Base-by-base conservation (phyloP, 176 grass and related monocot species). In the Microstegium vimineum region DNA sequence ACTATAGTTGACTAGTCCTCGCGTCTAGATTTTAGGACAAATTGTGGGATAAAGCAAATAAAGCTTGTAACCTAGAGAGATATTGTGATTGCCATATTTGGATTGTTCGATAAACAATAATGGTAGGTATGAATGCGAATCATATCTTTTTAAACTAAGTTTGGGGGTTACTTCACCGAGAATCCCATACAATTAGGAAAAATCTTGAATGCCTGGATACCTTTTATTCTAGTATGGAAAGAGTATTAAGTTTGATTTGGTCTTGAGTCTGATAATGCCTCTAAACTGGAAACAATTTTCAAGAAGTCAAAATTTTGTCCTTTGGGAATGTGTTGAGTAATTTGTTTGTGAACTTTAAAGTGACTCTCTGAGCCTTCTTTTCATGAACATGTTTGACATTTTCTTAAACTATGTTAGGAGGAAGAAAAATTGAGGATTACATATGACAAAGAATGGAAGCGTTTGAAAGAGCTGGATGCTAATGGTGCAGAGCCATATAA, bases 371-470 rank as follows among this genome's bases (percentile, higher is more conserved):
- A 18, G 22, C 1, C 1, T 28, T 49, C 26, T 65, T 76, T 71
- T 34, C 25, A 5, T 37, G 45, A 63, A 18, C 32, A 36, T 77
- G 30, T 71, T 22, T 72, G 57, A 63, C 16, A 72, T 14, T 73
- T 79, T 78, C 2, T 25, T 72, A 7, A 73, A 78, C 61, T 83
- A 38, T 85, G 26, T 73, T 78, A 97, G 92, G 90, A 92, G 71
- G 94, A 92, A 94, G 92, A 94, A 85, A 92, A 66, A 80, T 74
- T 94, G 74, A 90, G 94, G 81, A 78, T 89, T 35, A 67, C 80
- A 69, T 97, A 97, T 69, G 94, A 97, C 42, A 92, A 74, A 78
- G 83, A 92, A 84, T 97, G 90, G 90, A 94, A 89, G 80, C 86
- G 33, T 52, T 81, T 97, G 40, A 94, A 94, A 85, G 82, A 82